Conservation (phyloP, 1,139 yeast species). For the Candida sanyaensis region DNA sequence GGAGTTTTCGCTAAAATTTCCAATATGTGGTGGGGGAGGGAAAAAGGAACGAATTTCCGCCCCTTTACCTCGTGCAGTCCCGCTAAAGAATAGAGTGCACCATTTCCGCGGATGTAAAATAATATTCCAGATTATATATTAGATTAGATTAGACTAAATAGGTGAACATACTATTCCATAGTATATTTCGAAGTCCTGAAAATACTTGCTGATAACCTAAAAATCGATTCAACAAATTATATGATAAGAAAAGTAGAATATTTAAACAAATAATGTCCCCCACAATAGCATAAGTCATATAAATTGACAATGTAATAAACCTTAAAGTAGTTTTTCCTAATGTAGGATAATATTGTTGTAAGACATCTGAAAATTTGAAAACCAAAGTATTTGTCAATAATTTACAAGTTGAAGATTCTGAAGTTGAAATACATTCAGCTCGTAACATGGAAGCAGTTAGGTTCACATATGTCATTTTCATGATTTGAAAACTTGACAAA, state of each 20-base stretch:
- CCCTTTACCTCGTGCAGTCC: no score
- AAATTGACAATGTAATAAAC: constrained; percentile 23
- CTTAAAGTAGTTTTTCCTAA: constrained; percentile 15
- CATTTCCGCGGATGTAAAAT: not conserved
- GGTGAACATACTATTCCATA: constrained; percentile 10
- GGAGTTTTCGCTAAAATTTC: not conserved
- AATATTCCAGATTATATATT: not conserved
- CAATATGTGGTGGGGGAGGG: not conserved
- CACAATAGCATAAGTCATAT: constrained; percentile 27
- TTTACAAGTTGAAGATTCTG: constrained; percentile 6
- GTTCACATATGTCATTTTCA: constrained; percentile 6
- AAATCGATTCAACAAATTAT: constrained; percentile 12
- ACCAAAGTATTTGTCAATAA: constrained; percentile 21
- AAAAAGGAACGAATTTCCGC: no score
- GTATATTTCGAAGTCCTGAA: constrained; percentile 9
- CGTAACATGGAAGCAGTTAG: constrained; percentile 8
- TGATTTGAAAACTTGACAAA: constrained; percentile 10
- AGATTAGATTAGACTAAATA: constrained; percentile 6
- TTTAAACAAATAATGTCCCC: constrained; percentile 35
- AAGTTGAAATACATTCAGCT: constrained; percentile 7
- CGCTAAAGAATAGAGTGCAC: no score
- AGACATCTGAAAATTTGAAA: constrained; percentile 29
- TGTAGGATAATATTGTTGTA: constrained; percentile 18
- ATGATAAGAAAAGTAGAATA: constrained; percentile 17
- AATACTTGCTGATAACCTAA: constrained; percentile 12